These are phyloP conservation scores for Venturia oleaginea DNA, from an alignment of 2,329 filamentous ascomycete species.

Conservation along the genomic window DNA sequence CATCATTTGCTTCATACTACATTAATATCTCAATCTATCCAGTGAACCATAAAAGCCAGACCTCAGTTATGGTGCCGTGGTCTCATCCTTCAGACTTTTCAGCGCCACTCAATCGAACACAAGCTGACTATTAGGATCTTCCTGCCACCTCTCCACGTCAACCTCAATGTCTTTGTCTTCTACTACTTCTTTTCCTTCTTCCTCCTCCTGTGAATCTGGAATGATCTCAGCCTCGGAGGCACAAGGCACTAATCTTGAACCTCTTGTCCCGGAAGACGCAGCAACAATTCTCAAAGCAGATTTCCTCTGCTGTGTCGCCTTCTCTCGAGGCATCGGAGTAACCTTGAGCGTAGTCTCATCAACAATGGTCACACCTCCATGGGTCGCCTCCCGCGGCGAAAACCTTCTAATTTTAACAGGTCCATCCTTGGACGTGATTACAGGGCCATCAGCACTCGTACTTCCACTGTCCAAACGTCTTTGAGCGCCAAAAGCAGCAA, in stretches of 20 bases:
- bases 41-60: neutral
- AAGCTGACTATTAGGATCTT: neutral
- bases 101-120: neutral
- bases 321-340: neutral
- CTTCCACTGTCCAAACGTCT: neutral
- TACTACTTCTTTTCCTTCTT: neutral
- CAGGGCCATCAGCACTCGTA: neutral
- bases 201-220: neutral
- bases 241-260: neutral
- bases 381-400: neutral
- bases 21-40: neutral
- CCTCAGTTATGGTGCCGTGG: neutral
- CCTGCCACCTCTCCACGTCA: neutral
- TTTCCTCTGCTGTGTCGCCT: neutral
- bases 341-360: neutral
- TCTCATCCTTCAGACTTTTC: neutral
- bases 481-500: neutral
- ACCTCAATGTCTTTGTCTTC: neutral
- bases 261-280: neutral
- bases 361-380: neutral
- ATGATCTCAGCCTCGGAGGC: neutral
- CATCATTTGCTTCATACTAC: neutral
- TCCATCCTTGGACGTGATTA: neutral
- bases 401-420: neutral
- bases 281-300: neutral